Evolutionary conservation across 768 basidiomycete species (phyloP).

Genomic region (Podaxis sp.): DNA sequence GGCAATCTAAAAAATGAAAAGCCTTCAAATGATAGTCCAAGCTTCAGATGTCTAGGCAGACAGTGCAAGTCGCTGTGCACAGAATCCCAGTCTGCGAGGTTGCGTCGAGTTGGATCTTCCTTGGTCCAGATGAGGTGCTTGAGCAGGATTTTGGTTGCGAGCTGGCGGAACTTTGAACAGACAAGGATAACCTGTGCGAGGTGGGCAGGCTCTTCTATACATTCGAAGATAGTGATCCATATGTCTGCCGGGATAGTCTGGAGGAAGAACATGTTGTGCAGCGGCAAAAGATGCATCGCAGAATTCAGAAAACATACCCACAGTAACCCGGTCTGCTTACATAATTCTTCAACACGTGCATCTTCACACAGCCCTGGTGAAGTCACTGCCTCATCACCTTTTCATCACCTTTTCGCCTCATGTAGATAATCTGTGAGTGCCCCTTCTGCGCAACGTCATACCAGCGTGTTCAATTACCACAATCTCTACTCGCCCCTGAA

Average conservation of each 20-base stretch:
- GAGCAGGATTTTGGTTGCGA: constrained; percentile 26
- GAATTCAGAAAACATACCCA: constrained; percentile 16
- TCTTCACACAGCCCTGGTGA: neutral
- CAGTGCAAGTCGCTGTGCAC: constrained; percentile 15
- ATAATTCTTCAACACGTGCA: neutral
- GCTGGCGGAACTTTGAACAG: constrained; percentile 24
- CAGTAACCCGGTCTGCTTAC: constrained; percentile 16
- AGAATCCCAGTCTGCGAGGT: constrained; percentile 25
- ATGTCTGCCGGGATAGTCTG: constrained; percentile 28
- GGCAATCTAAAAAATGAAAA: neutral
- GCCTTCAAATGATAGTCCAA: constrained; percentile 24
- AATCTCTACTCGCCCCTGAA: constrained; percentile 1
- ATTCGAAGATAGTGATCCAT: constrained; percentile 32
- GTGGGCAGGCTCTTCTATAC: constrained; percentile 20
- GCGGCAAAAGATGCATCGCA: constrained; percentile 7
- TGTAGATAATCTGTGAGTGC: neutral
- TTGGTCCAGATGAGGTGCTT: constrained; percentile 27
- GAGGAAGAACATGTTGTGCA: constrained; percentile 16
- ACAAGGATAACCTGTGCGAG: constrained; percentile 24
- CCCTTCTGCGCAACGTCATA: constrained; percentile 8
- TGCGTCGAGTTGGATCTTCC: constrained; percentile 19
- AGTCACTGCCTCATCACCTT: neutral
- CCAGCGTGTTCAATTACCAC: neutral
- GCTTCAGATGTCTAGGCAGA: constrained; percentile 23
- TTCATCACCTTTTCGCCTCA: neutral